These are phyloP conservation scores for Pecoramyces ruminantium DNA, from an alignment of 192 early-diverging fungal species.

Conservation along the genomic window DNA sequence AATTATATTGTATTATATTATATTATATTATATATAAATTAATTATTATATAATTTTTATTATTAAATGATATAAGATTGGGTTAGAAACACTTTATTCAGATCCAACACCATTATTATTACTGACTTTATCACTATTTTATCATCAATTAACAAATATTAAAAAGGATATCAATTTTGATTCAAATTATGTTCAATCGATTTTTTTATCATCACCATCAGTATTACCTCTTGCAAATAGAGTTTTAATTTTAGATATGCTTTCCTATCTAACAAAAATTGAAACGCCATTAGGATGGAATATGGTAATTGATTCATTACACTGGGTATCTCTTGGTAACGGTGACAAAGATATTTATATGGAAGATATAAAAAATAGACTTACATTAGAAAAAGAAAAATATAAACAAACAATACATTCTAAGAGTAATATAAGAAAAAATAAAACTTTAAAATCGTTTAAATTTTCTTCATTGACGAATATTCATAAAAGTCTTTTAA, in stretches of 20 bases:
- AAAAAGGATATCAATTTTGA: background rate
- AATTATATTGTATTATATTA: too few relatives aligned
- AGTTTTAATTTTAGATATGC: background rate
- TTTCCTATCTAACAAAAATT: background rate
- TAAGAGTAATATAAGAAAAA: background rate
- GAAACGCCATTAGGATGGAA: background rate
- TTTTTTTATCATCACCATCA: background rate
- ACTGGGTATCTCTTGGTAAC: background rate
- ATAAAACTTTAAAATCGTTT: background rate
- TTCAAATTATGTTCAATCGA: background rate
- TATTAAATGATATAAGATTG: too few relatives aligned
- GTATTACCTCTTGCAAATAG: background rate
- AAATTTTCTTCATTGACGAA: background rate
- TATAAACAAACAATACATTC: background rate
- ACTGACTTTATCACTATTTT: background rate
- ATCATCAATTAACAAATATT: background rate
- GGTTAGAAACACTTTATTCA: background rate
- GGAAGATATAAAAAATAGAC: background rate
- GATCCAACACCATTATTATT: background rate
- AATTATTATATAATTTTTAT: too few relatives aligned
- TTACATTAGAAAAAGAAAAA: background rate
- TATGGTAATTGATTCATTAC: background rate
- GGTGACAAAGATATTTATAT: background rate
- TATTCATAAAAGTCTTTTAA: background rate
- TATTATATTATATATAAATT: background rate